Conservation (phyloP, 2,329 filamentous ascomycete genomes). For the Biscogniauxia sp. region DNA sequence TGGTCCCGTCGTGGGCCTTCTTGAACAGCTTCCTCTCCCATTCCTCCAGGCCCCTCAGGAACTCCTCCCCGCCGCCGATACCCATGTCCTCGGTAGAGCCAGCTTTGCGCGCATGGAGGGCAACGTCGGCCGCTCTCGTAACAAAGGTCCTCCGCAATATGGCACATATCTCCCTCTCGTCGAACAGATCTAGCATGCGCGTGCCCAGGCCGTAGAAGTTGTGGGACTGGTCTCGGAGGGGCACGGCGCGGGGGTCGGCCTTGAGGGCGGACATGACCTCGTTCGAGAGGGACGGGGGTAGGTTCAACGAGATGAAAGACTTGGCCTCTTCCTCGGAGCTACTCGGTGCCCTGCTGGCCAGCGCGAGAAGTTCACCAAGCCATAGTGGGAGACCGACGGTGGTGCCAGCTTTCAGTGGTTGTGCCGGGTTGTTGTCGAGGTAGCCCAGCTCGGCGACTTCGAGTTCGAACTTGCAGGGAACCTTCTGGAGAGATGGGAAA, state of each 20-base stretch:
- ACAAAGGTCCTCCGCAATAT: constrained; percentile 79
- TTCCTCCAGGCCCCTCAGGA: constrained; percentile 84
- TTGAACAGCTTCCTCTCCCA: constrained; percentile 78
- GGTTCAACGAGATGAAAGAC: constrained; percentile 74
- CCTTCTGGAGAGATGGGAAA: constrained; percentile 61
- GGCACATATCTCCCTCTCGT: constrained; percentile 74
- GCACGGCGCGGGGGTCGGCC: constrained; percentile 82
- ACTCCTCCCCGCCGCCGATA: constrained; percentile 66
- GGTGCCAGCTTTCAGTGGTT: constrained; percentile 75
- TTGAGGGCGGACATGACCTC: constrained; percentile 87
- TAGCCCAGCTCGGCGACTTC: constrained; percentile 85
- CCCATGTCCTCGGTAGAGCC: constrained; percentile 61
- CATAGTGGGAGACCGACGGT: constrained; percentile 83
- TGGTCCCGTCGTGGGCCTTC: constrained; percentile 70
- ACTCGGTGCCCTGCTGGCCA: constrained; percentile 49
- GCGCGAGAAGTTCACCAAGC: constrained; percentile 90
- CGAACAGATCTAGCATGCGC: constrained; percentile 85
- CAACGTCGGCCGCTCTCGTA: constrained; percentile 75
- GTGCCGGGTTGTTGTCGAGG: constrained; percentile 74
- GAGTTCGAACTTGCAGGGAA: constrained; percentile 92
- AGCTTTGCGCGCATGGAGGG: constrained; percentile 84
- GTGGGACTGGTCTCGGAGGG: constrained; percentile 76
- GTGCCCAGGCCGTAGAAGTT: constrained; percentile 88
- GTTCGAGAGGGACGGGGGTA: constrained; percentile 72
- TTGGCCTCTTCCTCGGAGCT: constrained; percentile 39